A percentile compares a stretch with the other conserved stretches of the same genome.
phyloP scores from a whole-genome alignment of 805 yeast species.

The Saccharomycopsis selenospora region DNA sequence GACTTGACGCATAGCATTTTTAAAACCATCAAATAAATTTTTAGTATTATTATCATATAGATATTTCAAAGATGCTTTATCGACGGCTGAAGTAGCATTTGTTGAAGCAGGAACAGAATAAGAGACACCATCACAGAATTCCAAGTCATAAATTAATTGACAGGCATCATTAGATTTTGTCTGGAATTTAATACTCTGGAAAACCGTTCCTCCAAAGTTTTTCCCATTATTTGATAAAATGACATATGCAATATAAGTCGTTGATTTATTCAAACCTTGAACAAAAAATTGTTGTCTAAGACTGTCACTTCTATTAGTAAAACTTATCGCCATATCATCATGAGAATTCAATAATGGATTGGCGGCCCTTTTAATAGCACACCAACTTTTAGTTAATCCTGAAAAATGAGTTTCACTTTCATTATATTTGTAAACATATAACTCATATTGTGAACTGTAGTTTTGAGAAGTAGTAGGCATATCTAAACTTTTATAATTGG shows the following conservation, averaged over 20 bases:
- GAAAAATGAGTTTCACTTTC: constrained; percentile 30
- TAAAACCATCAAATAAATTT: constrained; percentile 53
- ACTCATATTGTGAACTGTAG: constrained; percentile 26
- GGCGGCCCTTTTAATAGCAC: constrained; percentile 55
- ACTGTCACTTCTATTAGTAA: constrained; percentile 41
- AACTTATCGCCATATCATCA: constrained; percentile 28
- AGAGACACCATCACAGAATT: constrained; percentile 75
- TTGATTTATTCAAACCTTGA: constrained; percentile 50
- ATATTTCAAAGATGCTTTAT: constrained; percentile 30
- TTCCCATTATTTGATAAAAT: constrained; percentile 40
- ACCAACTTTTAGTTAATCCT: constrained; percentile 50
- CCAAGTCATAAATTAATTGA: constrained; percentile 62
- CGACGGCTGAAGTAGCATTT: constrained; percentile 30
- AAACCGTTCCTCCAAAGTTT: constrained; percentile 57
- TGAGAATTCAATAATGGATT: constrained; percentile 33
- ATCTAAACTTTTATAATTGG: constrained; percentile 22
- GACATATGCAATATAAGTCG: constrained; percentile 59
- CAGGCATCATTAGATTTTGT: constrained; percentile 54
- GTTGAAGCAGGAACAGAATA: constrained; percentile 69
- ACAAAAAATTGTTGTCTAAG: constrained; percentile 57
- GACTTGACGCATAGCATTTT: constrained; percentile 66
- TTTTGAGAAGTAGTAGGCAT: constrained; percentile 17
- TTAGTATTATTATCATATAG: constrained; percentile 62
- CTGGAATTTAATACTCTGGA: constrained; percentile 47
- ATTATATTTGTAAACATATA: constrained; percentile 43